A percentile compares a stretch with the other conserved stretches of the same genome.
These are phyloP conservation scores for Thielaviopsis euricoi DNA, from an alignment of 2,329 filamentous ascomycete genomes.

Conservation along the genomic window DNA sequence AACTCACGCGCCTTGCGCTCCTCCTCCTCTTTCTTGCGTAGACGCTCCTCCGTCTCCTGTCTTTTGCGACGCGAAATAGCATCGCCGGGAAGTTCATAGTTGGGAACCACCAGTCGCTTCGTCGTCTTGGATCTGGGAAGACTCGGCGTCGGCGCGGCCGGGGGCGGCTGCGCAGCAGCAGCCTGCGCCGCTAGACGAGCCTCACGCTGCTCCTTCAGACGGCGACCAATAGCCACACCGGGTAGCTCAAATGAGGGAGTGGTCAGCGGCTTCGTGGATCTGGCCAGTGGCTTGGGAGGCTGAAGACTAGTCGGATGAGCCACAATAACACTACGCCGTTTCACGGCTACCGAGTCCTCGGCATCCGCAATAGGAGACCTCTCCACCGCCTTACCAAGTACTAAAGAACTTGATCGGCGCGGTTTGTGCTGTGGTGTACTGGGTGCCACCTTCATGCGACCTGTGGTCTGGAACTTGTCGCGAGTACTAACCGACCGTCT, in stretches of 20 bases:
- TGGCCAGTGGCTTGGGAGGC: conserved; percentile 29
- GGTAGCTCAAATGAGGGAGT: conserved; percentile 43
- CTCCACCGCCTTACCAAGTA: conserved; percentile 19
- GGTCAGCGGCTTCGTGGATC: conserved; percentile 38
- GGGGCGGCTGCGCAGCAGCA: conserved; percentile 21
- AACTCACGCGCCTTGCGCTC: conserved; percentile 44
- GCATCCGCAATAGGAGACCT: conserved; percentile 13
- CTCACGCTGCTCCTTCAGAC: conserved; percentile 41
- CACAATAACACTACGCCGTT: conserved; percentile 14
- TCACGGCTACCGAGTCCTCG: conserved; percentile 15
- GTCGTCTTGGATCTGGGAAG: conserved; percentile 29
- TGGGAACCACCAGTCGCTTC: conserved; percentile 35
- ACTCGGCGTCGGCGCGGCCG: conserved; percentile 1
- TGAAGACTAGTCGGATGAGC: conserved; percentile 26
- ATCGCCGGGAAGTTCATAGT: conserved; percentile 48
- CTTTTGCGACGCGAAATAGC: conserved; percentile 38
- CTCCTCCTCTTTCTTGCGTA: conserved; percentile 42
- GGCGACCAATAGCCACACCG: conserved; percentile 42
- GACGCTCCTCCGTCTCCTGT: conserved; percentile 36
- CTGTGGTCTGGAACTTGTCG: conserved; percentile 20
- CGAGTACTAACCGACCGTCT: neutral
- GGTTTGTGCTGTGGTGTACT: conserved; percentile 21
- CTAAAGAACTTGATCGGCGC: conserved; percentile 27
- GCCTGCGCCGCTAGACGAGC: conserved; percentile 25
- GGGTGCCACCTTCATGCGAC: conserved; percentile 25